Evolutionary conservation across 306 rosid genomes (phyloP).

Genomic region (Vicia faba): DNA sequence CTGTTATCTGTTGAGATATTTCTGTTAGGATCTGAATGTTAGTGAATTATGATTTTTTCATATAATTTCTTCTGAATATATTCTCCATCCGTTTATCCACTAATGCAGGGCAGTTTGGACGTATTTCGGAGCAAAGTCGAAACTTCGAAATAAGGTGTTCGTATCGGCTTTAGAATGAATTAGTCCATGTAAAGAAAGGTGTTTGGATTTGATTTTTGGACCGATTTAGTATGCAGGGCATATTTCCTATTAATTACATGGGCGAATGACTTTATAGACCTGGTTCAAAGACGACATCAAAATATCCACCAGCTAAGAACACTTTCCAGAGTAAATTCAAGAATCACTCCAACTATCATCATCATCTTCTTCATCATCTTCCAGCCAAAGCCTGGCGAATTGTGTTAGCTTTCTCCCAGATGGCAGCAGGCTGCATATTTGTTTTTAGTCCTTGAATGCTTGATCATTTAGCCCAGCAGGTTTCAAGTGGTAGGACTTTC

Average conservation of each 20-base stretch:
- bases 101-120: too few species aligned
- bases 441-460: slow-evolving; percentile 80
- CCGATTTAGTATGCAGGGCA: too few species aligned
- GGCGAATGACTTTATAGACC: slow-evolving; percentile 22
- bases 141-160: too few species aligned
- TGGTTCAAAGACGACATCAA: slow-evolving; percentile 32
- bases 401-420: slow-evolving; percentile 92
- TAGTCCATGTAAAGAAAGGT: too few species aligned
- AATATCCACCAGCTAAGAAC: slow-evolving; percentile 25
- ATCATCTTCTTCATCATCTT: slow-evolving; percentile 87
- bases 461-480: slow-evolving; percentile 73
- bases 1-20: too few species aligned
- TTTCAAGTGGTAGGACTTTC: slow-evolving; percentile 94
- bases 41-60: too few species aligned
- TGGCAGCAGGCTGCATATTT: slow-evolving; percentile 86
- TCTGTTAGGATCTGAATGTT: too few species aligned
- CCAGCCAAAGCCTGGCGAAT: slow-evolving; percentile 98
- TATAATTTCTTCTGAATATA: too few species aligned
- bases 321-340: slow-evolving; percentile 39
- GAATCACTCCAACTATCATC: slow-evolving; percentile 84
- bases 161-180: too few species aligned
- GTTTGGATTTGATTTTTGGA: too few species aligned
- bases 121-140: too few species aligned
- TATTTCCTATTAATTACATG: slow-evolving; percentile 37
- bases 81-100: too few species aligned